These are phyloP conservation scores for Teunomyces lycoperdinae DNA, from an alignment of 805 yeast species.

Conservation along the genomic window DNA sequence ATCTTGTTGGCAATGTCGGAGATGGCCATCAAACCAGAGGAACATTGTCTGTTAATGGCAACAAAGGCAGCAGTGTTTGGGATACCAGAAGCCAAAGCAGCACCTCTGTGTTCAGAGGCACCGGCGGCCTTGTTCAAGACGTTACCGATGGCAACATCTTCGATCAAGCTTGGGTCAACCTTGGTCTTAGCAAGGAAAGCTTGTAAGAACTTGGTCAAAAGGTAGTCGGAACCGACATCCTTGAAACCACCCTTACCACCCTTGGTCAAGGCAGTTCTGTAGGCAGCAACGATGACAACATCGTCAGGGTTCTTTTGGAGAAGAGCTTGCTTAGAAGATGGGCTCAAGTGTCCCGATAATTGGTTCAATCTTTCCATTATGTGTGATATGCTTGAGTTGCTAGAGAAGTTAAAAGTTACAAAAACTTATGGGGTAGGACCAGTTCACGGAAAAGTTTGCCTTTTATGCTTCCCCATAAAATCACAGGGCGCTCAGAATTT, in stretches of 20 bases:
- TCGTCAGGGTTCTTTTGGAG: conserved; percentile 72
- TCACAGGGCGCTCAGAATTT: conserved; percentile 5
- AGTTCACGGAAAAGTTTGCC: background rate
- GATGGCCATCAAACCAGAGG: conserved; percentile 89
- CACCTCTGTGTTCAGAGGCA: conserved; percentile 92
- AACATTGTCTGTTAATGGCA: conserved; percentile 91
- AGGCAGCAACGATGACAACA: conserved; percentile 86
- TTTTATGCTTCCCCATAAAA: conserved; percentile 5
- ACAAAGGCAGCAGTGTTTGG: conserved; percentile 77
- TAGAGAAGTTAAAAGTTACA: background rate
- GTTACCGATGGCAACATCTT: conserved; percentile 87
- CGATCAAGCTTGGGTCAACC: conserved; percentile 54
- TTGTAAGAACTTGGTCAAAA: conserved; percentile 62
- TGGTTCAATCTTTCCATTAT: conserved; percentile 47
- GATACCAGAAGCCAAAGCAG: conserved; percentile 85
- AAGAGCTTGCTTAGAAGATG: conserved; percentile 40
- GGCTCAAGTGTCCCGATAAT: conserved; percentile 43
- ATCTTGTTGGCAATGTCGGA: conserved; percentile 89
- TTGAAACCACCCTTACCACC: conserved; percentile 86
- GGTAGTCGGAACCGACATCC: conserved; percentile 77
- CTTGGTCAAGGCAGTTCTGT: conserved; percentile 85
- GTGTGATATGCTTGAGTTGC: conserved; percentile 7
- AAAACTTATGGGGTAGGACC: background rate
- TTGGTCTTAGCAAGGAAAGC: conserved; percentile 56
- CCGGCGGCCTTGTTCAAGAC: conserved; percentile 93